Base-by-base conservation (phyloP, 2,329 filamentous ascomycete species). In the Beauveria brongniartii region DNA sequence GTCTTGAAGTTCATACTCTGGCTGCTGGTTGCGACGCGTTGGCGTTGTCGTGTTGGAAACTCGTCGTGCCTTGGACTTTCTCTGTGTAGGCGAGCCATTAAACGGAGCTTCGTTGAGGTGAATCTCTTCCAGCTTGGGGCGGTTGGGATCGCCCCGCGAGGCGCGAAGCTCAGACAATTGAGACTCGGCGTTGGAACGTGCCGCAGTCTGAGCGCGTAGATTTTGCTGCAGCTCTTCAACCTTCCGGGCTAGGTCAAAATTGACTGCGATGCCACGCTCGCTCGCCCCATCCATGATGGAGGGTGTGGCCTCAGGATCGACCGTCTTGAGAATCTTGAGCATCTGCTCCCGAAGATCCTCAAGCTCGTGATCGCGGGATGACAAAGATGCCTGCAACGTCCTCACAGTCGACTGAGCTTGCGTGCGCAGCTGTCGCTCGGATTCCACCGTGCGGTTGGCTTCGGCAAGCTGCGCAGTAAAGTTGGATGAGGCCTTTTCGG, bases 221-320 rank as follows among this genome's bases (percentile, higher is more conserved):
- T 92, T 92, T 69, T 93, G 89, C 68, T 96, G 92, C n/a, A 92
- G 81, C 58, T 91, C 86, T 68, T 97, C 91, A 7, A 97, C 82
- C 71, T 94, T 91, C 65, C 91, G 86, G 14, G 91, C 90, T 48
- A 97, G 80, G 68, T 96, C 88, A 63, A 95, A 96, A 75, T 79
- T 91, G 79, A 78, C 87, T 79, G 81, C 89, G 81, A 74, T 86
- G 75, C 73, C 82, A 78, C 75, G 92, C 79, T 85, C 91, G 79
- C 75, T 76, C 34, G 71, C 71, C 8, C 74, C 77, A 60, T 85
- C 81, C 2, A 84, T 81, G 59, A 86, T 83, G n/a, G 83, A 76
- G n/a, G 82, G 78, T 61, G 88, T 82, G 10, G 85, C 78, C 64
- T 91, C 87, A 0, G 91, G 91, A 70, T 96, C 90, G 62, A 96